phyloP scores from a whole-genome alignment of 2,329 filamentous ascomycete genomes.

The Ascochyta viciae-villosae region DNA sequence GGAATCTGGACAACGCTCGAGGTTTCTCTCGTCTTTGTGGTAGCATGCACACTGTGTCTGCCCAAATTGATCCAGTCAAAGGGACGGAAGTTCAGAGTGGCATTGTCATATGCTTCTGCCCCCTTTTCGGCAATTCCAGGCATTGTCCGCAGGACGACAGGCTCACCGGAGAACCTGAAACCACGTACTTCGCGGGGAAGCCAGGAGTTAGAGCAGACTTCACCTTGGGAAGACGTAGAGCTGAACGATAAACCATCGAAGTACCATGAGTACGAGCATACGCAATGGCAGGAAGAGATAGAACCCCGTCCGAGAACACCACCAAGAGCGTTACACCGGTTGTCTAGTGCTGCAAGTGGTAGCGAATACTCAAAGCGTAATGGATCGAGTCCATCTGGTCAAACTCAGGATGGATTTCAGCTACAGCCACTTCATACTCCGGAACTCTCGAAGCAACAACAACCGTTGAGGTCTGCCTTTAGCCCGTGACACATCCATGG shows the following conservation, averaged over 20 bases:
- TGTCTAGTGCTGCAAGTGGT: neutral
- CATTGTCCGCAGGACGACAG: conserved; percentile 9
- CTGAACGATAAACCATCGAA: conserved; percentile 1
- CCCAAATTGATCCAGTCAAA: conserved; percentile 37
- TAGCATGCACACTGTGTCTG: conserved; percentile 35
- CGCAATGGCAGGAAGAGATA: conserved; percentile 8
- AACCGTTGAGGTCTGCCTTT: conserved; percentile 11
- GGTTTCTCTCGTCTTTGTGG: conserved; percentile 36
- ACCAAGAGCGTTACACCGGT: neutral
- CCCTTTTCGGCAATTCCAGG: conserved; percentile 14
- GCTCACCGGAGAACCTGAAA: neutral
- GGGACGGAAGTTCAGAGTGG: conserved; percentile 23
- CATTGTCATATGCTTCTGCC: conserved; percentile 28
- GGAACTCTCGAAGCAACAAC: conserved; percentile 6
- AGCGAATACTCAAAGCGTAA: neutral
- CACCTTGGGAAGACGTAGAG: conserved; percentile 11
- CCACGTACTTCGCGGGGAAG: neutral
- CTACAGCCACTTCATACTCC: conserved; percentile 10
- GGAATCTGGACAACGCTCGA: conserved; percentile 38
- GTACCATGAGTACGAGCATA: conserved; percentile 5
- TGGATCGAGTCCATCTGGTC: neutral
- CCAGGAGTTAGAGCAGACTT: neutral
- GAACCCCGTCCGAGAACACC: neutral
- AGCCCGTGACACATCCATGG: neutral
- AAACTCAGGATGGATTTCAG: conserved; percentile 4